Evolutionary conservation across 495 filamentous ascomycete species (phyloP).

Genomic region (Collariella sp.): DNA sequence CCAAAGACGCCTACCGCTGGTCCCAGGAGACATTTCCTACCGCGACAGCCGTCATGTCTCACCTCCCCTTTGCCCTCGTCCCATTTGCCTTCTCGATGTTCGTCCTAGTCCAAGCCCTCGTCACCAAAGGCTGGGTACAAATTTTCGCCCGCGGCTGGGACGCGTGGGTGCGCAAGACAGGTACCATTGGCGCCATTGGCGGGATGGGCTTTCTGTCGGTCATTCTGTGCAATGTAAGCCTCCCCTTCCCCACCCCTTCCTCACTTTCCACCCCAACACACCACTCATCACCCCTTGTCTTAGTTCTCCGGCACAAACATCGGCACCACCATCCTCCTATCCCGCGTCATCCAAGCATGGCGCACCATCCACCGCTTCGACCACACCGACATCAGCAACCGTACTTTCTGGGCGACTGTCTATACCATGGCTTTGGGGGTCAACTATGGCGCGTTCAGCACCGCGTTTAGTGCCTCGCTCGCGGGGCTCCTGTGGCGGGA

Average conservation of each 20-base stretch:
- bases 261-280: not conserved
- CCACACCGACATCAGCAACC: conserved; percentile 38
- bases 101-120: conserved; percentile 56
- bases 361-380: conserved; percentile 42
- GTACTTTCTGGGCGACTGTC: conserved; percentile 57
- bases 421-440: conserved; percentile 62
- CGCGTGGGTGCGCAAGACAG: conserved; percentile 57
- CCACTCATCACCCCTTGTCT: not conserved
- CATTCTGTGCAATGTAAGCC: conserved; percentile 57
- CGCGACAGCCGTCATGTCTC: conserved; percentile 47
- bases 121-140: conserved; percentile 58
- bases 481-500: conserved; percentile 60
- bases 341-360: conserved; percentile 57
- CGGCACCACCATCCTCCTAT: conserved; percentile 59
- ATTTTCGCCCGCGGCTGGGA: conserved; percentile 62
- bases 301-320: conserved; percentile 68
- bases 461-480: conserved; percentile 56
- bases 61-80: conserved; percentile 53
- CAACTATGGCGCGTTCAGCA: conserved; percentile 62
- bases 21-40: conserved; percentile 59
- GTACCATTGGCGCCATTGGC: conserved; percentile 52
- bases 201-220: conserved; percentile 62
- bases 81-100: conserved; percentile 63
- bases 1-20: conserved; percentile 41
- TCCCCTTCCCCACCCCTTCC: not conserved